Evolutionary conservation across 2,329 filamentous ascomycete species (phyloP), one percentile per base, ranked within the genome.

Genomic region (Paracoccidioides brasiliensis): DNA sequence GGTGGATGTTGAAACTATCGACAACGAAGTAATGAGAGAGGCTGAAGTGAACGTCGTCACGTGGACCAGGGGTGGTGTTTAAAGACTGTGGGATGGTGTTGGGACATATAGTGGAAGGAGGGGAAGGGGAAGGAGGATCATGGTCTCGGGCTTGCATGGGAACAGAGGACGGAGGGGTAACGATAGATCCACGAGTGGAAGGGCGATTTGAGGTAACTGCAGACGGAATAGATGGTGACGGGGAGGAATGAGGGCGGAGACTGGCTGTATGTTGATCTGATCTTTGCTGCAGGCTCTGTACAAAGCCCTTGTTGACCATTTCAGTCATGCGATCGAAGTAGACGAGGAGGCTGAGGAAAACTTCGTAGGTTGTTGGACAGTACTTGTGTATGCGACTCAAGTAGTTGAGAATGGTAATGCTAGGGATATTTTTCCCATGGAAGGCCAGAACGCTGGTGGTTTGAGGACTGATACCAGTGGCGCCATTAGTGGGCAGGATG

Each of bases 261-360:
- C 60, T 12, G 56, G 48, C 53, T 52, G 33, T 46, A 60, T 51
- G 10, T 62, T 55, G 52, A 55, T 57, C 30, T 55, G 60, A 52
- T 62, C 61, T 56, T 64, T 63, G 54, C 38, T 52, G 52, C 33
- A 53, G 49, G 32, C 33, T 52, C 42, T 57, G 52, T 45, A 55
- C 79, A 5, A 89, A 85, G 56, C 85, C 79, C 46, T 86, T 84
- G 67, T 97, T 97, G 57, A 97, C 90, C 57, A 89, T 81, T 69
- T 97, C 93, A 45, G 91, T 96, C 93, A 98, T 98, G 59, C 93
- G 86, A 69, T 98, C 93, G 72, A 98, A 98, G 72, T 97, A 98
- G 37, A 98, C 90, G 55, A 98, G 74, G 64, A 98, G 73, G 67
- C 90, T 96, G 58, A 98, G 75, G 67, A 98, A 98, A 0, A 98